Conservation (phyloP, 352 stramenopile genomes). For the Pythium brassicae region DNA sequence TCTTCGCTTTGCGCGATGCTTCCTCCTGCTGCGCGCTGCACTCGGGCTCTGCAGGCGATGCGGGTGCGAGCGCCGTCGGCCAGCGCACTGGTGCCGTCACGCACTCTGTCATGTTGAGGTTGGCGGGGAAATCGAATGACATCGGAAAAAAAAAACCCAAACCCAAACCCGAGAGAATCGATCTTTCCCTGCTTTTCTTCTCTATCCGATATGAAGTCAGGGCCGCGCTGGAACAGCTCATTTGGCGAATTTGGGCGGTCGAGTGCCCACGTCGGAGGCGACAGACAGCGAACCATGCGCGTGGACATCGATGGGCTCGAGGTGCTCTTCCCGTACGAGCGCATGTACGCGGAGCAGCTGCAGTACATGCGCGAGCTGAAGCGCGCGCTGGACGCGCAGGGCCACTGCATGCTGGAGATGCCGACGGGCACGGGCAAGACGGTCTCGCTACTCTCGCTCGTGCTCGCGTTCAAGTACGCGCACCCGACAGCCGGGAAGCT, state of each 20-base stretch:
- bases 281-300: slow-evolving; percentile 52
- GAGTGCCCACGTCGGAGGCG: too few species aligned
- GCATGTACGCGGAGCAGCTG: slow-evolving; percentile 99
- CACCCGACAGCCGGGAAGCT: slow-evolving; percentile 96
- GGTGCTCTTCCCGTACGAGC: slow-evolving; percentile 97
- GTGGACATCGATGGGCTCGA: slow-evolving; percentile 96
- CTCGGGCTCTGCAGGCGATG: not conserved
- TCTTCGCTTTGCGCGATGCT: slow-evolving; percentile 20
- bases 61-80: too few species aligned
- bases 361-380: slow-evolving; percentile 99
- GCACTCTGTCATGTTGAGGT: too few species aligned
- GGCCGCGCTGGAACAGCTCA: too few species aligned
- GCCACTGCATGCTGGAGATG: slow-evolving; percentile 98
- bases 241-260: too few species aligned
- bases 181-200: too few species aligned
- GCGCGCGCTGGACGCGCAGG: slow-evolving; percentile 94
- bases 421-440: slow-evolving; percentile 98
- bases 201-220: too few species aligned
- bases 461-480: slow-evolving; percentile 93
- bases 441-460: slow-evolving; percentile 95
- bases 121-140: too few species aligned
- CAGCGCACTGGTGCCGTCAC: too few species aligned
- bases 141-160: too few species aligned
- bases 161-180: too few species aligned
- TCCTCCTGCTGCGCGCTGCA: not conserved